Percentiles rank a stretch among this genome's conserved stretches.
These are phyloP conservation scores for Hypoxylon fuscum DNA, from an alignment of 495 filamentous ascomycete genomes.

Conservation along the genomic window DNA sequence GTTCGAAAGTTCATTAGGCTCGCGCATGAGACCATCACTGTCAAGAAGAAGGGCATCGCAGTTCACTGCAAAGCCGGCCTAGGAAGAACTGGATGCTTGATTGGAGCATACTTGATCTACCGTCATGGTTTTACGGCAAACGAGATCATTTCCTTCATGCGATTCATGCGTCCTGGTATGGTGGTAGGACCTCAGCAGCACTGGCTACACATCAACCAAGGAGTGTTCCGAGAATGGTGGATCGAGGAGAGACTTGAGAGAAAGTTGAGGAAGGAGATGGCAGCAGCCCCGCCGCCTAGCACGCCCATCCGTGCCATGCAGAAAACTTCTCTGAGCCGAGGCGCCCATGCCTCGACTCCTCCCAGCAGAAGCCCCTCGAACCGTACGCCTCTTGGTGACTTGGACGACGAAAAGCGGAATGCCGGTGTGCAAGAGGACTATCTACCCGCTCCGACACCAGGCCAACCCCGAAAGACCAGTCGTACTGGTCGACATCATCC, in stretches of 20 bases:
- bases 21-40: conserved; percentile 91
- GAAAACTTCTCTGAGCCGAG: conserved; percentile 55
- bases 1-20: conserved; percentile 94
- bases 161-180: conserved; percentile 99
- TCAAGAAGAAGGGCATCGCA: conserved; percentile 86
- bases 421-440: conserved; percentile 76
- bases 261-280: conserved; percentile 56
- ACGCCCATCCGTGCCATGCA: conserved; percentile 83
- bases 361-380: conserved; percentile 77
- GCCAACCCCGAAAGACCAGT: conserved; percentile 90
- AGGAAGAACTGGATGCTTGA: conserved; percentile 94
- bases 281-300: conserved; percentile 65
- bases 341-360: conserved; percentile 79
- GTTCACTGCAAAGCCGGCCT: conserved; percentile 99
- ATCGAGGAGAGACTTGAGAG: conserved; percentile 84
- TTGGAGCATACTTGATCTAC: conserved; percentile 98
- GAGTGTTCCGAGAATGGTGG: conserved; percentile 97
- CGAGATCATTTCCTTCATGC: conserved; percentile 98
- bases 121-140: conserved; percentile 98
- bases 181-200: conserved; percentile 99
- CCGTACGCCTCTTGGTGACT: conserved; percentile 86
- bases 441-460: conserved; percentile 92
- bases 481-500: conserved; percentile 62
- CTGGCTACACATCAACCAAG: conserved; percentile 98
- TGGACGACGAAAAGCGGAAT: conserved; percentile 78